Conservation (phyloP, 805 yeast genomes). For the Metschnikowia matae region DNA sequence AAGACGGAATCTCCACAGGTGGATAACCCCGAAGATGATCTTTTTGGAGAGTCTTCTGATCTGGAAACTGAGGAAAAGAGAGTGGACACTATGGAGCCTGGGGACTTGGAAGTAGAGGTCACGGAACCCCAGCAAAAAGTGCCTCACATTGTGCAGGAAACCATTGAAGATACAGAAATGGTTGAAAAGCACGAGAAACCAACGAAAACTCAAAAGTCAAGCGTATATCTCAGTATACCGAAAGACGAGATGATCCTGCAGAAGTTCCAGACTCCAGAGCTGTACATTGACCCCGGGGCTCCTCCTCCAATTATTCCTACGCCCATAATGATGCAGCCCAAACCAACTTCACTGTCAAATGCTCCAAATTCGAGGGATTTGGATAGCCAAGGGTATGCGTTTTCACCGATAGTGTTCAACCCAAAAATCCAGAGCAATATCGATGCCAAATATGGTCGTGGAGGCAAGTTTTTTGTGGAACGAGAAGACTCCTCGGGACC, state of each 20-base stretch:
- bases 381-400: slow-evolving; percentile 46
- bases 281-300: slow-evolving; percentile 77
- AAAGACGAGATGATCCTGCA: slow-evolving; percentile 49
- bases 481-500: slow-evolving; percentile 23
- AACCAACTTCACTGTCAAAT: not conserved
- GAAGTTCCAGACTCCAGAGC: slow-evolving; percentile 8
- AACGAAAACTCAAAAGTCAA: not conserved
- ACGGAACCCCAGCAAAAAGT: too few species aligned
- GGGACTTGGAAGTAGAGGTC: not conserved
- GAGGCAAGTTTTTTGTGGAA: slow-evolving; percentile 81
- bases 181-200: not conserved
- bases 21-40: slow-evolving; percentile 13
- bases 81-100: not conserved
- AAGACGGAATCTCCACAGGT: not conserved
- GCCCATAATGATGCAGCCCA: slow-evolving; percentile 34
- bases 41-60: slow-evolving; percentile 17
- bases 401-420: slow-evolving; percentile 78
- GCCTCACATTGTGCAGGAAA: too few species aligned
- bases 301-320: slow-evolving; percentile 61
- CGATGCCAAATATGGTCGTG: slow-evolving; percentile 81
- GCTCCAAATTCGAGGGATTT: not conserved
- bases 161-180: not conserved
- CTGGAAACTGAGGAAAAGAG: slow-evolving; percentile 6
- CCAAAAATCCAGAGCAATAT: slow-evolving; percentile 72
- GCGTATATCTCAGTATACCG: slow-evolving; percentile 46